Conservation (phyloP, 345 rosid genomes). For the Balakata baccata region DNA sequence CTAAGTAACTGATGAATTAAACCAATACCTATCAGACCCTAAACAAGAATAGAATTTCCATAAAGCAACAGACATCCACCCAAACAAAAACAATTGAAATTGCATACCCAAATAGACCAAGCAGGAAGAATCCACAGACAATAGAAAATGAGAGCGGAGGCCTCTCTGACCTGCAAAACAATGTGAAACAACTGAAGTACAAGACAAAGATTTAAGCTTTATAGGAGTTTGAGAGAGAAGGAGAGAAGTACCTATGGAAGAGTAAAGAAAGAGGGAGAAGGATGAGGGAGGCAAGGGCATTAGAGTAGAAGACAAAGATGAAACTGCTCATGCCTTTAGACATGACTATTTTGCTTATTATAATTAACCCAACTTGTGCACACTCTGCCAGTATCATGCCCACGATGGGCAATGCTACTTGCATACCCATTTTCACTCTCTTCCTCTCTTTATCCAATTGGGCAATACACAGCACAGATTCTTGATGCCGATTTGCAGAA, state of each 20-base stretch:
- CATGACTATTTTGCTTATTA: slow-evolving; percentile 50
- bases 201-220: neutral
- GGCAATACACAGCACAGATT: too few species aligned
- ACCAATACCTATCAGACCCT: slow-evolving; percentile 15
- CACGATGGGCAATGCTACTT: slow-evolving; percentile 28
- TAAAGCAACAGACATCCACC: neutral
- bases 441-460: neutral
- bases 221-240: neutral
- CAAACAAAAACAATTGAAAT: neutral
- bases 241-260: slow-evolving; percentile 38
- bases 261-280: slow-evolving; percentile 50
- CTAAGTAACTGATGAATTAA: slow-evolving; percentile 25
- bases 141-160: slow-evolving; percentile 47
- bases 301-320: slow-evolving; percentile 55
- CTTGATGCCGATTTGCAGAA: too few species aligned
- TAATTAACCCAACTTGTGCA: slow-evolving; percentile 58
- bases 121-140: slow-evolving; percentile 45
- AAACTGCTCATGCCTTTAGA: slow-evolving; percentile 50
- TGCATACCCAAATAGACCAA: slow-evolving; percentile 53
- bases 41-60: slow-evolving; percentile 1
- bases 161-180: slow-evolving; percentile 38
- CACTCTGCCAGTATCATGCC: slow-evolving; percentile 61
- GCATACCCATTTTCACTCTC: slow-evolving; percentile 20
- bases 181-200: neutral
- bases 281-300: slow-evolving; percentile 53